Conservation (phyloP, 1,139 yeast species). For the Candida tetrigidarum region DNA sequence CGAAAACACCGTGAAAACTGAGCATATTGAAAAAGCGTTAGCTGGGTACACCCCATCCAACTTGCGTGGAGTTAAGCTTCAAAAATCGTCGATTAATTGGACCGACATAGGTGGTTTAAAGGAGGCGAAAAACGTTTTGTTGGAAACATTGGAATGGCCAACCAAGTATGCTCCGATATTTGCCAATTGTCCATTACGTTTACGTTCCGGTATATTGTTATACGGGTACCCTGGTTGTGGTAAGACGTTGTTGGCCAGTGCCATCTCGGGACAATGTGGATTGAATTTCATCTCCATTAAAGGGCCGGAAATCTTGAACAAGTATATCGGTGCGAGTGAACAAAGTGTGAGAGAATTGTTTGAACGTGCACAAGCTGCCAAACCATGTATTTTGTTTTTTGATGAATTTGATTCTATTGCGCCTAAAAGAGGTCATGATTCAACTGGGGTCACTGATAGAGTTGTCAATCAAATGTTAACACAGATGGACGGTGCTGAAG, state of each 20-base stretch:
- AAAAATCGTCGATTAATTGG: conserved; percentile 81
- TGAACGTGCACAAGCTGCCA: conserved; percentile 92
- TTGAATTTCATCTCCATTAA: conserved; percentile 90
- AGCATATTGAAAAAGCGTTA: conserved; percentile 60
- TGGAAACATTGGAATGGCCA: conserved; percentile 97
- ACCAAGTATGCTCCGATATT: conserved; percentile 95
- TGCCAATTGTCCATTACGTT: conserved; percentile 80
- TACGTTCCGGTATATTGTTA: conserved; percentile 85
- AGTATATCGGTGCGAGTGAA: conserved; percentile 97
- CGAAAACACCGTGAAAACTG: conserved; percentile 22
- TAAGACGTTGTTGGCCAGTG: conserved; percentile 89
- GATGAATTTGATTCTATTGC: conserved; percentile 98
- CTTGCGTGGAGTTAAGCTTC: conserved; percentile 83
- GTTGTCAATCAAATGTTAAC: conserved; percentile 97
- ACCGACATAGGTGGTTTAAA: conserved; percentile 85
- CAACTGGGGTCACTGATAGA: conserved; percentile 97
- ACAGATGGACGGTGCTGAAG: conserved; percentile 99
- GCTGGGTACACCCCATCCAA: conserved; percentile 78
- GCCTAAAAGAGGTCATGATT: conserved; percentile 97
- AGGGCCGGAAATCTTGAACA: conserved; percentile 95
- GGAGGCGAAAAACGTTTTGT: conserved; percentile 72
- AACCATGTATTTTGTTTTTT: conserved; percentile 91
- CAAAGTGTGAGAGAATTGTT: conserved; percentile 92
- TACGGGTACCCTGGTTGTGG: conserved; percentile 99
- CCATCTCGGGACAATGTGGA: conserved; percentile 95